Conservation (phyloP, 805 yeast species). For the Naumovozyma dairenensis region DNA sequence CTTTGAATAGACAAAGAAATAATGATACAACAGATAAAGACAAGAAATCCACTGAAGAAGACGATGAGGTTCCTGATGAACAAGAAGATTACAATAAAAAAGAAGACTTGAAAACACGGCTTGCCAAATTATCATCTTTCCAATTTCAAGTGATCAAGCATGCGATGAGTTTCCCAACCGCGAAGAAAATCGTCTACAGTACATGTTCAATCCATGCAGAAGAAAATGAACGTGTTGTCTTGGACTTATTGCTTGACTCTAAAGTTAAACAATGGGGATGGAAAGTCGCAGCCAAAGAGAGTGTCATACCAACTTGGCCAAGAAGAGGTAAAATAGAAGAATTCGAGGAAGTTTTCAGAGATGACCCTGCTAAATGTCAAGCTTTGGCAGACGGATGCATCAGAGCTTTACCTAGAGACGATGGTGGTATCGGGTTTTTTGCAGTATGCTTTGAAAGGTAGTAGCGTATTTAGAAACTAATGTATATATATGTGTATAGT, state of each 20-base stretch:
- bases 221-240: constrained; percentile 89
- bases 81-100: constrained; percentile 36
- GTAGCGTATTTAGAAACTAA: background rate
- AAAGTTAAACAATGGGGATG: constrained; percentile 64
- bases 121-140: constrained; percentile 70
- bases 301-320: constrained; percentile 78
- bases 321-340: constrained; percentile 73
- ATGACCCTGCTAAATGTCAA: constrained; percentile 37
- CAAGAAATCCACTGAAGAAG: constrained; percentile 7
- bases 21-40: constrained; percentile 6
- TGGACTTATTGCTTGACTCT: constrained; percentile 59
- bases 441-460: constrained; percentile 78
- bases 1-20: constrained; percentile 24
- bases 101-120: constrained; percentile 36
- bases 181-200: constrained; percentile 74
- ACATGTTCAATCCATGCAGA: constrained; percentile 92
- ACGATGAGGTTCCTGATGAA: constrained; percentile 27
- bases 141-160: constrained; percentile 84
- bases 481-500: background rate
- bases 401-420: constrained; percentile 73
- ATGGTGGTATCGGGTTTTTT: constrained; percentile 98
- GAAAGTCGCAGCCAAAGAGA: constrained; percentile 48
- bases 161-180: constrained; percentile 74
- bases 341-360: constrained; percentile 42
- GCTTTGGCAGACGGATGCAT: constrained; percentile 77